Evolutionary conservation across 2,329 filamentous ascomycete species (phyloP), one percentile per base, ranked within the genome.

Genomic region (Ophiocordyceps sinensis): DNA sequence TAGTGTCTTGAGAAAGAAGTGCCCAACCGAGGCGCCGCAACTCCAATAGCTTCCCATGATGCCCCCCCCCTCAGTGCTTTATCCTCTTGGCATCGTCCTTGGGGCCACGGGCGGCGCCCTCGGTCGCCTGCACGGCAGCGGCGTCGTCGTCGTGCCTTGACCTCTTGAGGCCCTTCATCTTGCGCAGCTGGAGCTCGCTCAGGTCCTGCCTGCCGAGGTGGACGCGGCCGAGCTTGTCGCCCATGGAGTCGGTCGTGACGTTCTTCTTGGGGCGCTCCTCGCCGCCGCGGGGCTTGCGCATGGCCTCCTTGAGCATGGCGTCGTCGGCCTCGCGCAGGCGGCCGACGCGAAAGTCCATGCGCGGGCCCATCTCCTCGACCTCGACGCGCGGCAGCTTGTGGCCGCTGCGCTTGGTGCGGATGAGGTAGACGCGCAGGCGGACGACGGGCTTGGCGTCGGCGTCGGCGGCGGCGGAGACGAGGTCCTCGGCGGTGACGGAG

Each of bases 101-200:
- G 19, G 54, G 55, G 15, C 53, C 23, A 14, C 8, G 19, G 12
- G 13, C 47, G 9, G 51, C 61, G 43, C 68, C 64, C 50, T 66
- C 67, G 43, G 66, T 66, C 14, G 9, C 32, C 32, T 10, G 3
- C 32, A 3, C 32, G 32, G 32, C 32, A 15, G 14, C 32, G 14
- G 53, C 66, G 4, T 65, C 68, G 40, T 65, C 68, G 40, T 73
- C 75, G 47, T 79, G 79, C 41, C 85, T 76, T 48, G 73, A 78
- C 49, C 91, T 74, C 76, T 96, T 98, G 51, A 98, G 64, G 50
- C 88, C 91, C 78, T 98, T 98, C 88, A 98, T 96, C 77, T 98
- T 98, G 57, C 91, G 80, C 41, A 88, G 93, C 70, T 98, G 91
- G 62, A 98, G 63, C 53, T 82, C 75, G 56, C 70, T 72, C 44